Percentiles rank a stretch among this genome's conserved stretches.
phyloP scores from a whole-genome alignment of 192 early-diverging fungal genomes.

The Umbelopsis vinacea region DNA sequence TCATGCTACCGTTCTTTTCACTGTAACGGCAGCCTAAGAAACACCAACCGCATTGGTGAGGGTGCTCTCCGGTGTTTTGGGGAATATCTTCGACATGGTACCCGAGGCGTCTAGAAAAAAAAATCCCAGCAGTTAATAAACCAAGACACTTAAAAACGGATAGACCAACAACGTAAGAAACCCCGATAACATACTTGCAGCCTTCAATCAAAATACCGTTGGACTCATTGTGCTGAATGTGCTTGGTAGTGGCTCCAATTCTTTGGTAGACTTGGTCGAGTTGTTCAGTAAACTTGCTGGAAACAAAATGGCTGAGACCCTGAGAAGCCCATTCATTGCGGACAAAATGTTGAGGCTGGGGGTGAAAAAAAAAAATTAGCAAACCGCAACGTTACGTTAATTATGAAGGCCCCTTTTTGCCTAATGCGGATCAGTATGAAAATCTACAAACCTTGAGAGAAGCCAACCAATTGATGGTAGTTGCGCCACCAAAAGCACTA shows the following conservation, averaged over 20 bases:
- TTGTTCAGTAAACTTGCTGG: constrained; percentile 47
- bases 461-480: constrained; percentile 70
- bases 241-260: constrained; percentile 56
- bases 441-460: constrained; percentile 49
- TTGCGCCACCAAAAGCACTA: constrained; percentile 76
- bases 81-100: constrained; percentile 57
- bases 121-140: background rate
- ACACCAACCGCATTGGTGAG: constrained; percentile 69
- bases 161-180: too few species aligned
- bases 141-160: background rate
- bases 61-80: constrained; percentile 63
- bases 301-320: constrained; percentile 64
- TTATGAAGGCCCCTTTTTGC: constrained; percentile 16
- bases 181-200: constrained; percentile 46
- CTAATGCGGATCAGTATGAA: background rate
- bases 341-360: constrained; percentile 60
- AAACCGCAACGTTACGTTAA: background rate
- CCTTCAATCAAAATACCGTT: constrained; percentile 72
- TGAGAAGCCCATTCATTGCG: constrained; percentile 75
- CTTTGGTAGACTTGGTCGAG: constrained; percentile 62
- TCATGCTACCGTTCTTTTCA: constrained; percentile 68
- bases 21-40: constrained; percentile 72
- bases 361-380: constrained; percentile 23
- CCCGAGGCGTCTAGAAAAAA: constrained; percentile 54
- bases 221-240: constrained; percentile 63